phyloP scores from a whole-genome alignment of 2,329 filamentous ascomycete genomes.

The Pestalotiopsis fici region DNA sequence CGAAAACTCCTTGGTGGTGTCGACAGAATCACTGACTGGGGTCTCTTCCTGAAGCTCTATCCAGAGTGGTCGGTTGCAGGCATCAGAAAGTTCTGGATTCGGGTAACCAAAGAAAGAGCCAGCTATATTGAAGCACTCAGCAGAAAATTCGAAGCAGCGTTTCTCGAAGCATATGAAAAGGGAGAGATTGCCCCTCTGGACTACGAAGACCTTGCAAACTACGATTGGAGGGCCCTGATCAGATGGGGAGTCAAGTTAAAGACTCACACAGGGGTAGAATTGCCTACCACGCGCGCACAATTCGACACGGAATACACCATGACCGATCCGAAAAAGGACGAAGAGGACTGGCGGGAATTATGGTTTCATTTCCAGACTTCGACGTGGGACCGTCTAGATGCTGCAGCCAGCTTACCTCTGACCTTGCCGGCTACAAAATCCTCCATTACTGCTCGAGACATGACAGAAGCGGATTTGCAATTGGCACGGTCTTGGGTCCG shows the following conservation, averaged over 20 bases:
- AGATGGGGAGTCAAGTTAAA: slow-evolving; percentile 64
- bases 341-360: slow-evolving; percentile 53
- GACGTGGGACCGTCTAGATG: slow-evolving; percentile 58
- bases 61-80: slow-evolving; percentile 52
- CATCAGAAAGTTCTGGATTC: slow-evolving; percentile 57
- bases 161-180: slow-evolving; percentile 66
- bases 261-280: slow-evolving; percentile 42
- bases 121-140: slow-evolving; percentile 58
- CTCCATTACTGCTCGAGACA: not conserved
- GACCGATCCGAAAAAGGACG: slow-evolving; percentile 35
- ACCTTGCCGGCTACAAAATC: slow-evolving; percentile 26
- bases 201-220: slow-evolving; percentile 62
- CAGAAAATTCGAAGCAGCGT: slow-evolving; percentile 64
- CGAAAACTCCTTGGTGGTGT: slow-evolving; percentile 61
- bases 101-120: slow-evolving; percentile 50
- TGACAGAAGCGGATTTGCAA: slow-evolving; percentile 29
- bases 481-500: slow-evolving; percentile 62
- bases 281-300: slow-evolving; percentile 48
- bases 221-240: slow-evolving; percentile 69
- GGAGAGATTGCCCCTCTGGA: slow-evolving; percentile 63
- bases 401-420: slow-evolving; percentile 49
- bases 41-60: slow-evolving; percentile 56
- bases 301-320: slow-evolving; percentile 46
- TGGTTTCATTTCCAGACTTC: slow-evolving; percentile 57
- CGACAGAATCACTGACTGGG: slow-evolving; percentile 62